A percentile compares a stretch with the other conserved stretches of the same genome.
Evolutionary conservation across 2,329 filamentous ascomycete species (phyloP).

Genomic region (Cercospora brassicicola): DNA sequence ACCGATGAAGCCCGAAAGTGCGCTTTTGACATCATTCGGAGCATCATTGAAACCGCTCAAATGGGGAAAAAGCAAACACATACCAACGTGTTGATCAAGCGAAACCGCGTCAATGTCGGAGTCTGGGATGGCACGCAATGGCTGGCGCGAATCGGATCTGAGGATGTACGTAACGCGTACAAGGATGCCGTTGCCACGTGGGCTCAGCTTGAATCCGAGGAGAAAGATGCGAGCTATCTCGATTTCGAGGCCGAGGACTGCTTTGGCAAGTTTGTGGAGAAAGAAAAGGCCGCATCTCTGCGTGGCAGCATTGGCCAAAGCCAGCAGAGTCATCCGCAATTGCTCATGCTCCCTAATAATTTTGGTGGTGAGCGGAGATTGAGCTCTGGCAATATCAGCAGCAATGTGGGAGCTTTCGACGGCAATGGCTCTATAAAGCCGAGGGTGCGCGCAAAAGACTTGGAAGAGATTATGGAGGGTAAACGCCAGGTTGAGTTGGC

Average conservation of each 20-base stretch:
- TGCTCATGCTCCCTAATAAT: slow-evolving; percentile 27
- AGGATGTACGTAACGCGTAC: slow-evolving; percentile 79
- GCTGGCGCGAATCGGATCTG: slow-evolving; percentile 78
- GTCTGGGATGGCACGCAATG: slow-evolving; percentile 98
- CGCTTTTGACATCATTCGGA: slow-evolving; percentile 77
- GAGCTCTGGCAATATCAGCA: slow-evolving; percentile 26
- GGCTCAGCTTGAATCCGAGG: slow-evolving; percentile 53
- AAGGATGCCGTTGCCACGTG: slow-evolving; percentile 80
- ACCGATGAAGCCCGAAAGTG: slow-evolving; percentile 61
- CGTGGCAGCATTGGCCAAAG: slow-evolving; percentile 26
- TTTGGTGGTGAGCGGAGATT: slow-evolving; percentile 24
- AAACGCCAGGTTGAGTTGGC: slow-evolving; percentile 22
- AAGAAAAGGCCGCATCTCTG: slow-evolving; percentile 25
- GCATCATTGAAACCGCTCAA: slow-evolving; percentile 80
- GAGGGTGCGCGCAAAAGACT: slow-evolving; percentile 23
- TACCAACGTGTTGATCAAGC: slow-evolving; percentile 29
- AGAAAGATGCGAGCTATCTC: slow-evolving; percentile 32
- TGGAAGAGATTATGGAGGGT: slow-evolving; percentile 28
- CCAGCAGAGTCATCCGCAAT: slow-evolving; percentile 28
- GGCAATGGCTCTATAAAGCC: slow-evolving; percentile 12
- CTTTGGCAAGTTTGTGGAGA: slow-evolving; percentile 27
- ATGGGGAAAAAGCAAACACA: slow-evolving; percentile 23
- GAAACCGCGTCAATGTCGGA: slow-evolving; percentile 67
- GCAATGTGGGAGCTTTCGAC: slow-evolving; percentile 11
- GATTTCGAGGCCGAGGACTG: slow-evolving; percentile 31